Percentiles rank a stretch among this genome's conserved stretches.
Conservation (phyloP, 1,284 basidiomycete species). For the Rhodotorula sp. region DNA sequence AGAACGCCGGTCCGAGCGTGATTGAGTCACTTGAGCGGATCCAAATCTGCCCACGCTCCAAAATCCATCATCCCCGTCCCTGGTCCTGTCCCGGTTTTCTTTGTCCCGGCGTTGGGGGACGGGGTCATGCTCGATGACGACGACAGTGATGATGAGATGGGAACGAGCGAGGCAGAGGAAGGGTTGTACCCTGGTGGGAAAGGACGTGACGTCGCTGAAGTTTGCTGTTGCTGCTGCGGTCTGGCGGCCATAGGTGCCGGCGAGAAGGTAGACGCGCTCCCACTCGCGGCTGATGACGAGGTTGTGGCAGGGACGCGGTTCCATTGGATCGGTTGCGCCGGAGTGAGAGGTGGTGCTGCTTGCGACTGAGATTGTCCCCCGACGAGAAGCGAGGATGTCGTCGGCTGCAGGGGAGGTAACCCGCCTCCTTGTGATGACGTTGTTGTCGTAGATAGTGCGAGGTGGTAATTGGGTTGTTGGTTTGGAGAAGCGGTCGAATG, state of each 20-base stretch:
- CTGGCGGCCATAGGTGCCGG: too few relatives aligned
- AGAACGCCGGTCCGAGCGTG: neutral
- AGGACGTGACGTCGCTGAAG: constrained; percentile 2
- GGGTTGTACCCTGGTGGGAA: constrained; percentile 25
- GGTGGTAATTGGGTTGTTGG: constrained; percentile 25
- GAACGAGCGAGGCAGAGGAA: constrained; percentile 8
- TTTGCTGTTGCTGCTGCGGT: neutral
- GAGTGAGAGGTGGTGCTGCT: neutral
- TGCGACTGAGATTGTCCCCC: neutral
- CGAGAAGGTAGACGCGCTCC: neutral
- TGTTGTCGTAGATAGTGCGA: constrained; percentile 21
- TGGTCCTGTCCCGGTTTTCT: too few relatives aligned
- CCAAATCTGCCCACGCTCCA: constrained; percentile 36
- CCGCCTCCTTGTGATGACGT: neutral
- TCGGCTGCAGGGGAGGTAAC: constrained; percentile 14
- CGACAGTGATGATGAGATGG: neutral
- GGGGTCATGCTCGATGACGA: neutral
- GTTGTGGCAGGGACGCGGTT: constrained; percentile 29
- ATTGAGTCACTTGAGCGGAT: constrained; percentile 32
- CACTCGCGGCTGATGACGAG: neutral
- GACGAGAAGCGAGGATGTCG: constrained; percentile 16
- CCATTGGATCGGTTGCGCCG: constrained; percentile 10
- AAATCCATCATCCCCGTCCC: constrained; percentile 10
- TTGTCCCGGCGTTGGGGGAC: neutral
- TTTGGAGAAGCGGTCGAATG: neutral